Base-by-base conservation (phyloP, 441 rosid species). In the Brassica balearica region DNA sequence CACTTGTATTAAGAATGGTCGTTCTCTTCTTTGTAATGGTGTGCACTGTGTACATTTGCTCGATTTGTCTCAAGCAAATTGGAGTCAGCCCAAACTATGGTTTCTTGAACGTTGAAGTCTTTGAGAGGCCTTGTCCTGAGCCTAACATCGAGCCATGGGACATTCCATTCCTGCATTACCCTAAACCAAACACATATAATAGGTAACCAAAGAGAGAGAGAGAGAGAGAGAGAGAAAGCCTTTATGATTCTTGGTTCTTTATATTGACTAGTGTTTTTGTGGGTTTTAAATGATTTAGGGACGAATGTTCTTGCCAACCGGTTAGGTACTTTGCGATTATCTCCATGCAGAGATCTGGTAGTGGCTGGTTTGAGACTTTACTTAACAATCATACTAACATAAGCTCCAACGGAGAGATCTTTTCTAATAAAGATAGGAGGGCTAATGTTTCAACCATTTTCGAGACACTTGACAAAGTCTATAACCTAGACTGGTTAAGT, bases 331-430 rank as follows among this genome's bases (percentile, higher is more conserved):
- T 96, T 77, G 97, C 99, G 23, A 92, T 96, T 83, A 80, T 96
- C 58, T 96, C 97, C 20, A 96, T 94, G 99, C 99, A 96, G 91
- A 91, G 99, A 82, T 96, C 97, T 12, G 99, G 99, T 78, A 92
- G 99, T 66, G 99, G 99, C 67, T 93, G 99, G 99, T 95, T 96
- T 79, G 98, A 96, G 89, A 93, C 97, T 2, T 82, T 92, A 71
- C 82, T 96, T 43, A 96, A 96, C 74, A 94, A 91, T 77, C 99
- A 92, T 82, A 92, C 97, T 10, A 96, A 91, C 75, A 91, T 94
- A 79, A 96, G 98, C 87, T 96, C 99, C 0, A 94, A 94, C 23
- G 99, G 99, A 58, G 99, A 96, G 87, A 86, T 92, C 74, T 96
- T 92, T 81, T 90, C 98, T 12, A 92, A 90, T 41, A 92, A 96